These are phyloP conservation scores for Cenchrus purpureus DNA, from an alignment of 176 grass and related monocot species.

Conservation along the genomic window DNA sequence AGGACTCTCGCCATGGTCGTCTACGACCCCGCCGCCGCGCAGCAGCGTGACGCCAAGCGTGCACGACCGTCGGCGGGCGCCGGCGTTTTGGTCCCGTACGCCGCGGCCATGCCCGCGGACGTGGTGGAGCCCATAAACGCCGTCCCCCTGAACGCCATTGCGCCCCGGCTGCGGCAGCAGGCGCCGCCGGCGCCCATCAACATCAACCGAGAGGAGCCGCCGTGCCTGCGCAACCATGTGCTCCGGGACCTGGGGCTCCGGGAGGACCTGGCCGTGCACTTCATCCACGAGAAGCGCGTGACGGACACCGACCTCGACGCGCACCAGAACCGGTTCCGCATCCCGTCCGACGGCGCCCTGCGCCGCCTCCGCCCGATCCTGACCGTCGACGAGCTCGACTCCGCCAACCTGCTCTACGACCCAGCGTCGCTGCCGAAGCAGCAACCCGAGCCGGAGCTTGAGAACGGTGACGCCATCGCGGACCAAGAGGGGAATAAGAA, in stretches of 20 bases:
- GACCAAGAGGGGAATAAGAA: neutral
- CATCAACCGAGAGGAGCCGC: neutral
- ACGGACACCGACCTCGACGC: neutral
- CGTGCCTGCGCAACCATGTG: neutral
- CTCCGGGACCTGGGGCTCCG: neutral
- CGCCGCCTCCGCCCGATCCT: neutral
- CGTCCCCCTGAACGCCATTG: neutral
- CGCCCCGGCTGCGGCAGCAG: neutral
- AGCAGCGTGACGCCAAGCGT: neutral
- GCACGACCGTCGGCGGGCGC: neutral
- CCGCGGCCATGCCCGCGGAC: neutral
- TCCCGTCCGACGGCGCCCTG: neutral
- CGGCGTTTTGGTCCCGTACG: neutral
- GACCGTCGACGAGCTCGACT: neutral
- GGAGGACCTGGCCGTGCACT: neutral
- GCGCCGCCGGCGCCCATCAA: too few relatives aligned
- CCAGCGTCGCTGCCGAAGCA: too few relatives aligned
- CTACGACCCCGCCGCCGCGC: neutral
- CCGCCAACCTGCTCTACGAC: slow-evolving; percentile 8
- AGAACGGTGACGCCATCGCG: too few relatives aligned
- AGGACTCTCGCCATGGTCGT: neutral
- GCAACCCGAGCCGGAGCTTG: neutral
- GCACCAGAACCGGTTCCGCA: slow-evolving; percentile 29
- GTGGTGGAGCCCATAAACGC: neutral
- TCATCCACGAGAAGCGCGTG: neutral